Percentiles rank a stretch among this genome's conserved stretches.
These are phyloP conservation scores for Haplosporangium sp. DNA, from an alignment of 371 early-diverging fungal species.

Conservation along the genomic window DNA sequence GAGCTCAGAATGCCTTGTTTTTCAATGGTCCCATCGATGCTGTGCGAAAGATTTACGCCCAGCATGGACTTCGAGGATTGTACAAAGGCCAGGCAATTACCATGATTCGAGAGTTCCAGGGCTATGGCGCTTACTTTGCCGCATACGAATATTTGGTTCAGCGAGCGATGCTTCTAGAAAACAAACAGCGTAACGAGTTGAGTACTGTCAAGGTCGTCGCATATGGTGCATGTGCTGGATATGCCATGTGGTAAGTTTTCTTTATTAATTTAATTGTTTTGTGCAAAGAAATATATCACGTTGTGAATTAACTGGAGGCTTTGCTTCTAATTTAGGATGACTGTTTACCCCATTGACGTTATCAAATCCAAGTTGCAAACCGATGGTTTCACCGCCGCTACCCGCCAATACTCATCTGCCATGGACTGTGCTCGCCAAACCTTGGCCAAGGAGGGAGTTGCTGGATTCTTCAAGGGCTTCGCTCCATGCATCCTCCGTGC, in stretches of 20 bases:
- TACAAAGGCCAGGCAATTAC: slow-evolving; percentile 89
- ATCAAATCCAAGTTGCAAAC: slow-evolving; percentile 87
- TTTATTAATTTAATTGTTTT: neutral
- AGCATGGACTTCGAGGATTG: slow-evolving; percentile 78
- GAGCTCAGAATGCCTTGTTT: slow-evolving; percentile 41
- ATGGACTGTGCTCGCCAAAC: slow-evolving; percentile 78
- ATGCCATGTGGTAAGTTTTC: slow-evolving; percentile 78
- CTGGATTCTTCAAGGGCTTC: slow-evolving; percentile 88
- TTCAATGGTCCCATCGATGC: slow-evolving; percentile 82
- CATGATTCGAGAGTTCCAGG: slow-evolving; percentile 82
- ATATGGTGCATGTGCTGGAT: slow-evolving; percentile 82
- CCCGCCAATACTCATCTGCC: slow-evolving; percentile 68
- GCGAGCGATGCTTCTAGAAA: slow-evolving; percentile 66
- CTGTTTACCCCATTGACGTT: slow-evolving; percentile 83
- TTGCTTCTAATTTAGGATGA: slow-evolving; percentile 41
- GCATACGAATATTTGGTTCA: slow-evolving; percentile 84
- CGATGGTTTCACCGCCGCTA: slow-evolving; percentile 71
- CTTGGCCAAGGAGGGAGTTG: slow-evolving; percentile 72
- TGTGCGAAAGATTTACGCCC: slow-evolving; percentile 77
- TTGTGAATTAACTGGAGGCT: slow-evolving; percentile 4
- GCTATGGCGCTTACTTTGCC: slow-evolving; percentile 85
- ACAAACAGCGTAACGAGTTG: slow-evolving; percentile 67
- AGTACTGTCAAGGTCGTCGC: slow-evolving; percentile 74
- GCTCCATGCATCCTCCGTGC: slow-evolving; percentile 89
- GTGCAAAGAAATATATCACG: neutral